These are phyloP conservation scores for Penicillium expansum DNA, from an alignment of 2,329 filamentous ascomycete species.

Conservation along the genomic window DNA sequence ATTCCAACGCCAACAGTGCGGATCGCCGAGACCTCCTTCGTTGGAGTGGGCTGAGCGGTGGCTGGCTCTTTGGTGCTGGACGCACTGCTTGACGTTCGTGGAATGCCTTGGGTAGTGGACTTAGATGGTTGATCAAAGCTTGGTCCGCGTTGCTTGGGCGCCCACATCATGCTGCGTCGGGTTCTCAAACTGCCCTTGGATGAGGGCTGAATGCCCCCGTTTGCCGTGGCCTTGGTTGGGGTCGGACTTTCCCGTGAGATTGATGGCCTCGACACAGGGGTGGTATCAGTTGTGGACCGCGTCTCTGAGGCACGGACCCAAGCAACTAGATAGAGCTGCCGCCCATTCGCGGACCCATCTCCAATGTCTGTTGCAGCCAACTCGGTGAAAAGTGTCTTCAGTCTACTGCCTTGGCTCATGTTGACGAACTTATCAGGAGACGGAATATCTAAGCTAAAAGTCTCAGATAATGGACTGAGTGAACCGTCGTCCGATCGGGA, in stretches of 20 bases:
- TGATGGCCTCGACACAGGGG: conserved; percentile 30
- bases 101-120: conserved; percentile 26
- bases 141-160: conserved; percentile 33
- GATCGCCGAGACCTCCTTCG: conserved; percentile 50
- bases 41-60: conserved; percentile 19
- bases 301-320: conserved; percentile 66
- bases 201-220: conserved; percentile 30
- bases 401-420: conserved; percentile 62
- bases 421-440: conserved; percentile 68
- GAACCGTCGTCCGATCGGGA: conserved; percentile 64
- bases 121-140: conserved; percentile 32
- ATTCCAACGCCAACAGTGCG: conserved; percentile 75
- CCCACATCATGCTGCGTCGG: conserved; percentile 48
- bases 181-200: conserved; percentile 39
- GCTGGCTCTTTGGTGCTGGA: conserved; percentile 28
- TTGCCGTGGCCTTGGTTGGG: conserved; percentile 25
- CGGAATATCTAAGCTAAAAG: conserved; percentile 74
- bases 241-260: conserved; percentile 36
- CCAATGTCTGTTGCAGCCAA: conserved; percentile 72
- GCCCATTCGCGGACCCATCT: conserved; percentile 60
- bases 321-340: conserved; percentile 78
- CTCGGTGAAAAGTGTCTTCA: conserved; percentile 85
- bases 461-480: conserved; percentile 73
- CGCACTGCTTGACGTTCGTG: conserved; percentile 34
- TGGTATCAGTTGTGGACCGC: conserved; percentile 26